Conservation (phyloP, 2,329 filamentous ascomycete species). For the Neoarthrinium moseri region DNA sequence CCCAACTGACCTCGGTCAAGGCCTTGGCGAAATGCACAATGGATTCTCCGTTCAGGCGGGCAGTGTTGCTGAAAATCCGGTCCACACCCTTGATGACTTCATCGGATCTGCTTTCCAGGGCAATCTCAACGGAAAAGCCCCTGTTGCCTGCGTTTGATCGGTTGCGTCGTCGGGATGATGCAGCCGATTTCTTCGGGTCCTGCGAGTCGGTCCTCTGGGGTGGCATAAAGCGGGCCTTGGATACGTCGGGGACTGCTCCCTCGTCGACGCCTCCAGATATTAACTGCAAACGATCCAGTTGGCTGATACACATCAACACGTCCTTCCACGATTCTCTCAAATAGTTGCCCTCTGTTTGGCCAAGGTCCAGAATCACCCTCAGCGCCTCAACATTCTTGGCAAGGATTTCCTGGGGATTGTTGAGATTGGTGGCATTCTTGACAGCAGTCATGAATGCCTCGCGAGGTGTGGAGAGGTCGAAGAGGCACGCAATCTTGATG, state of each 20-base stretch:
- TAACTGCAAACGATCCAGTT: conserved; percentile 91
- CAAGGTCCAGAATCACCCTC: conserved; percentile 87
- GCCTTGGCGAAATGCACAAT: conserved; percentile 95
- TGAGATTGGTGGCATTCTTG: conserved; percentile 91
- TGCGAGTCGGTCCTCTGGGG: conserved; percentile 52
- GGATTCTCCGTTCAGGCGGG: conserved; percentile 86
- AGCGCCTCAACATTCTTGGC: conserved; percentile 95
- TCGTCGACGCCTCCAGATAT: conserved; percentile 95
- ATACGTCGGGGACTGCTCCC: conserved; percentile 86
- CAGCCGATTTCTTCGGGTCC: conserved; percentile 66
- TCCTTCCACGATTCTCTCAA: conserved; percentile 93
- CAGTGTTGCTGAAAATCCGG: conserved; percentile 94
- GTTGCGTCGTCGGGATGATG: conserved; percentile 52
- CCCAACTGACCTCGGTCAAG: conserved; percentile 95
- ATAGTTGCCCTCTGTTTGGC: conserved; percentile 87
- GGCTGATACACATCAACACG: conserved; percentile 90
- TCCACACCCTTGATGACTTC: conserved; percentile 93
- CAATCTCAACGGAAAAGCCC: conserved; percentile 74
- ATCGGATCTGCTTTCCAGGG: conserved; percentile 86
- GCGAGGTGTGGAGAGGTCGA: conserved; percentile 88
- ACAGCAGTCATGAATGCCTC: conserved; percentile 94
- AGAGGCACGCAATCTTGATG: conserved; percentile 88
- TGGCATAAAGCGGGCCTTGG: conserved; percentile 72
- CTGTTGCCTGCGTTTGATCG: conserved; percentile 60
- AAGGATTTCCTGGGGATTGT: conserved; percentile 92